Evolutionary conservation across 306 rosid species (phyloP), one percentile per base, ranked within the genome.

Genomic region (Prunus salicina): DNA sequence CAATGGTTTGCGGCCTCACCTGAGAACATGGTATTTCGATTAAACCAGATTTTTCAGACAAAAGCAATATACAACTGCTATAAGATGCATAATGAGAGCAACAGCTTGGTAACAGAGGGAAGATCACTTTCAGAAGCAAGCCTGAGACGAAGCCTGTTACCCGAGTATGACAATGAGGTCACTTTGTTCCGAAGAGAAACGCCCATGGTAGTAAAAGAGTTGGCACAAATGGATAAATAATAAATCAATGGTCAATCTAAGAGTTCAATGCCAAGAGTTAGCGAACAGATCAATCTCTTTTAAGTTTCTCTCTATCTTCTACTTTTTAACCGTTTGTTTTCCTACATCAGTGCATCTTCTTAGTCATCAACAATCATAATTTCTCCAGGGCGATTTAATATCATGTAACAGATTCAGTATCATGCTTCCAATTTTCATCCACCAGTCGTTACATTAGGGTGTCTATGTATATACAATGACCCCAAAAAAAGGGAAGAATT

Each of bases 1-100:
- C 98, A 61, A 95, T 84, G 78, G 97, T 88, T 69, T 85, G 88
- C 20, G 91, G 91, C 80, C 91, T 83, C 64, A 88, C 89, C 91
- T 88, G 84, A 72, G 80, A 79, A 28, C 56, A 41, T 27, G 58
- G 28, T 38, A 20, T 46, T 34, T n/a, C 20, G 25, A 38, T 32
- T 64, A 64, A 64, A 38, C 16, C 67, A 0, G 12, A 63, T 56
- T 56, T 56, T 56, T 3, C 27, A 20, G 13, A 8, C 27, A 3
- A 56, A 56, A 56, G 1, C 43, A 4, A 60, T 60, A 60, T 60
- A 60, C 38, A 62, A 62, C 7, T 62, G 15, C 43, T 7, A 28
- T 6, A 62, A 14, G 43, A 62, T 30, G n/a, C 67, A 28, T 62
- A 43, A 28, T 56, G 13, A n/a, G 27, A 62, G 67, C 2, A 8